Conservation (phyloP, 192 early-diverging fungal species). For the Umbelopsis sp. region DNA sequence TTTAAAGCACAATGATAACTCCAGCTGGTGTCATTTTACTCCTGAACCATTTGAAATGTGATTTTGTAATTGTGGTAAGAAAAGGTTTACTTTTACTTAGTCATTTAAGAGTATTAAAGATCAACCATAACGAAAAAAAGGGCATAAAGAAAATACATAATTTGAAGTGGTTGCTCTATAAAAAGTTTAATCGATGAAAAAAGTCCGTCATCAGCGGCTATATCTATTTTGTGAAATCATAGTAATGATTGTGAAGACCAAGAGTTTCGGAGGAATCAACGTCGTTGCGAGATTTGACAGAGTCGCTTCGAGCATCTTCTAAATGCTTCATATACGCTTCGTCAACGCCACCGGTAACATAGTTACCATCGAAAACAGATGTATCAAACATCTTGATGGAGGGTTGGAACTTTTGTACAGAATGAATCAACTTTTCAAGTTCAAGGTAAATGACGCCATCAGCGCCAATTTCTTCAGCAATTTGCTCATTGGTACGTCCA, state of each 20-base stretch:
- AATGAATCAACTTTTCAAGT: constrained; percentile 82
- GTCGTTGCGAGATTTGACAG: constrained; percentile 18
- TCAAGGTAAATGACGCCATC: constrained; percentile 95
- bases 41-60: too few relatives aligned
- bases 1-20: too few relatives aligned
- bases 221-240: constrained; percentile 17
- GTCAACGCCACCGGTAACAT: constrained; percentile 84
- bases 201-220: not conserved
- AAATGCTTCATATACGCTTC: constrained; percentile 66
- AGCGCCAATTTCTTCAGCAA: constrained; percentile 91
- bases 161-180: not conserved
- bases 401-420: constrained; percentile 86
- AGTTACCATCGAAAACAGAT: constrained; percentile 95
- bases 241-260: constrained; percentile 21
- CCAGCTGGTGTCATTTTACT: too few relatives aligned
- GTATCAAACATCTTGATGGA: constrained; percentile 86
- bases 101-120: not conserved
- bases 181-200: not conserved
- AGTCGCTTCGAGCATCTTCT: constrained; percentile 53
- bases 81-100: not conserved
- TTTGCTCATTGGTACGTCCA: constrained; percentile 75
- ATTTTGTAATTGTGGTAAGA: not conserved
- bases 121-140: not conserved
- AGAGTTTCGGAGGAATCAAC: constrained; percentile 16
- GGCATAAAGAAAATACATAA: constrained; percentile 3